phyloP scores from a whole-genome alignment of 2,329 filamentous ascomycete genomes.

The Aspergillus carbonarius region DNA sequence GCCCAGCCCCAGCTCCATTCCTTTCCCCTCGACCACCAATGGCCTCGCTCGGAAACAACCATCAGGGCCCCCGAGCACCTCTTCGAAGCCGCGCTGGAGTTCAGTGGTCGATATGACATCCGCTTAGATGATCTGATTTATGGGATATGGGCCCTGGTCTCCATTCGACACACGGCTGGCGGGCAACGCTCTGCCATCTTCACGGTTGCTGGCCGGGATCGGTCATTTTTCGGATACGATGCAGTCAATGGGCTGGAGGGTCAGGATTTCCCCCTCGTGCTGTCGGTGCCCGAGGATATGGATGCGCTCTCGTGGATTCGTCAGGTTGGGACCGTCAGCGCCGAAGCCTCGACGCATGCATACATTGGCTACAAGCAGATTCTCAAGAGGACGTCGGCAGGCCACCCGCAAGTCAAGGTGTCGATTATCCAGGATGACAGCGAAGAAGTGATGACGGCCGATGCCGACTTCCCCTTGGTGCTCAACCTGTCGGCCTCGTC shows the following conservation, averaged over 20 bases:
- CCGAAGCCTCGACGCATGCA: background rate
- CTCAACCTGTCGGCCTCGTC: background rate
- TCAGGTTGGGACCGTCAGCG: background rate
- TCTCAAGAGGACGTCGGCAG: background rate
- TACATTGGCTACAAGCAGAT: background rate
- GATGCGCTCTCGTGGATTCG: background rate
- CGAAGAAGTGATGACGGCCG: background rate
- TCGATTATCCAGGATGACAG: background rate
- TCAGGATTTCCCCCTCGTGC: background rate
- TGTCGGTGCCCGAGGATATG: background rate
- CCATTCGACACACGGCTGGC: background rate
- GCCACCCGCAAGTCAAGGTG: background rate
- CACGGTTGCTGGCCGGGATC: background rate
- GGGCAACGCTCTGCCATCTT: background rate
- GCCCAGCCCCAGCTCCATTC: background rate
- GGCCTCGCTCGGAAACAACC: background rate
- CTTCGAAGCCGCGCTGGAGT: background rate
- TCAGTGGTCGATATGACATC: background rate
- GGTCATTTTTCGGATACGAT: background rate
- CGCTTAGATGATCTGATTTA: background rate
- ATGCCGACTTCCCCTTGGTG: background rate
- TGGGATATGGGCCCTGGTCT: background rate
- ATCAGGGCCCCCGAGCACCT: background rate
- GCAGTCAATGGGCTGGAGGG: background rate
- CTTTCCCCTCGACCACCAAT: background rate